Percentiles rank a stretch among this genome's conserved stretches.
These are phyloP conservation scores for Cryptococcus deneoformans DNA, from an alignment of 1,284 basidiomycete genomes.

Conservation along the genomic window DNA sequence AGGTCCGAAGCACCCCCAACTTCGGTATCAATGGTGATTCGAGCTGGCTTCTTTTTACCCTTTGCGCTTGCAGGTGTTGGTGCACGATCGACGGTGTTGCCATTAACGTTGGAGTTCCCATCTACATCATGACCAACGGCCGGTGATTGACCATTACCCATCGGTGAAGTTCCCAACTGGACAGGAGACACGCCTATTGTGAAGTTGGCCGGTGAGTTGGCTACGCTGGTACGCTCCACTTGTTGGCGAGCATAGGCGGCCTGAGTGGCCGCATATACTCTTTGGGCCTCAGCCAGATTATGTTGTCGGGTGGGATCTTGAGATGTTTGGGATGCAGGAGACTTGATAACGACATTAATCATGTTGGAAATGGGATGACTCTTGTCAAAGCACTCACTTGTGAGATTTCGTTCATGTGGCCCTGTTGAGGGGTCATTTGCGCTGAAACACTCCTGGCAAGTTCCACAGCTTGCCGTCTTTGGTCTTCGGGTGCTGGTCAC, in stretches of 20 bases:
- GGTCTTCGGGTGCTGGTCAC: constrained; percentile 15
- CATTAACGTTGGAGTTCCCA: neutral
- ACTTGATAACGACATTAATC: neutral
- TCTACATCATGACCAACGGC: constrained; percentile 1
- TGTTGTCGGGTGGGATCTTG: neutral
- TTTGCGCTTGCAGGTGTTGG: constrained; percentile 3
- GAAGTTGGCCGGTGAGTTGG: constrained; percentile 18
- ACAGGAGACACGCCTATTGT: constrained; percentile 18
- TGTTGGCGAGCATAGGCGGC: constrained; percentile 21
- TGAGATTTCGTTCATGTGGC: constrained; percentile 1
- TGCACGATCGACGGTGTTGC: constrained; percentile 9
- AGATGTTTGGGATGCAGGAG: neutral
- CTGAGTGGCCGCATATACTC: constrained; percentile 21
- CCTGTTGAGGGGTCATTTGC: constrained; percentile 8
- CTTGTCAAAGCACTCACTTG: constrained; percentile 8
- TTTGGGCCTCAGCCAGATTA: constrained; percentile 14
- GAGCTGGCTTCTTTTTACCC: constrained; percentile 6
- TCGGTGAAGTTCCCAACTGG: constrained; percentile 13
- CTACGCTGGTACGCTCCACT: constrained; percentile 8
- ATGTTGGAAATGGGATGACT: neutral
- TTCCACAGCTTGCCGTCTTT: constrained; percentile 25
- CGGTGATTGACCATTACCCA: constrained; percentile 7
- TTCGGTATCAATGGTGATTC: constrained; percentile 14
- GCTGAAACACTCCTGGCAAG: constrained; percentile 17
- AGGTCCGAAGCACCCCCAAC: neutral